These are phyloP conservation scores for Pythium oligandrum DNA, from an alignment of 352 stramenopile species.

Conservation along the genomic window DNA sequence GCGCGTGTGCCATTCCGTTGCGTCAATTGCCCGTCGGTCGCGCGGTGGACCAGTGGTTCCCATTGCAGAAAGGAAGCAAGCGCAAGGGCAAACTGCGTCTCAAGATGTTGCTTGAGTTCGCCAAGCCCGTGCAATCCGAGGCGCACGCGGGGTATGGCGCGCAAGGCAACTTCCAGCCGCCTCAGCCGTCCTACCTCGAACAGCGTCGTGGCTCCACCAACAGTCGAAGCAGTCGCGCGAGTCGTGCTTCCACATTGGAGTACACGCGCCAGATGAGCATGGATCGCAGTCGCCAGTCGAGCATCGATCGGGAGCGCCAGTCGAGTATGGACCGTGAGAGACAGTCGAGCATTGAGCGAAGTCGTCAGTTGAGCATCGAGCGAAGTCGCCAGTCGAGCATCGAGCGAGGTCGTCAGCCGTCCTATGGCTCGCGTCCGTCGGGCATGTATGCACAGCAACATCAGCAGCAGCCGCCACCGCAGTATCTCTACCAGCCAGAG, in stretches of 20 bases:
- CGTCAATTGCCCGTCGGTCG: constrained; percentile 35
- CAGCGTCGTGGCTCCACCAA: no score
- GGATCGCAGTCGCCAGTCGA: no score
- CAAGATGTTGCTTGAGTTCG: constrained; percentile 1
- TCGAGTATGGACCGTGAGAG: no score
- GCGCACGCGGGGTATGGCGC: neutral
- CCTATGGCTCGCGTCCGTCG: neutral
- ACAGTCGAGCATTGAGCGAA: no score
- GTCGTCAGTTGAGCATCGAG: no score
- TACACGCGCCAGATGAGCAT: no score
- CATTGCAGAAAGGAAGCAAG: constrained; percentile 44
- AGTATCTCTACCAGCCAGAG: constrained; percentile 10
- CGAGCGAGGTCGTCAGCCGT: neutral
- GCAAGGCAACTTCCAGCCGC: neutral
- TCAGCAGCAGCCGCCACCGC: neutral
- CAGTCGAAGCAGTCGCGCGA: no score
- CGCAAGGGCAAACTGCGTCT: constrained; percentile 40
- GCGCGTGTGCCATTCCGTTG: constrained; percentile 46
- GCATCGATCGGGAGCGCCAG: no score
- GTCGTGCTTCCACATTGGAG: no score
- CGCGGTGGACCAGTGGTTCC: constrained; percentile 50
- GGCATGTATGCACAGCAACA: neutral
- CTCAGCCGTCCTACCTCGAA: no score
- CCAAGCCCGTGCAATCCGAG: no score
- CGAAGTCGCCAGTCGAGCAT: no score